Evolutionary conservation across 2,329 filamentous ascomycete species (phyloP).

Genomic region (Fusarium lyarnte): DNA sequence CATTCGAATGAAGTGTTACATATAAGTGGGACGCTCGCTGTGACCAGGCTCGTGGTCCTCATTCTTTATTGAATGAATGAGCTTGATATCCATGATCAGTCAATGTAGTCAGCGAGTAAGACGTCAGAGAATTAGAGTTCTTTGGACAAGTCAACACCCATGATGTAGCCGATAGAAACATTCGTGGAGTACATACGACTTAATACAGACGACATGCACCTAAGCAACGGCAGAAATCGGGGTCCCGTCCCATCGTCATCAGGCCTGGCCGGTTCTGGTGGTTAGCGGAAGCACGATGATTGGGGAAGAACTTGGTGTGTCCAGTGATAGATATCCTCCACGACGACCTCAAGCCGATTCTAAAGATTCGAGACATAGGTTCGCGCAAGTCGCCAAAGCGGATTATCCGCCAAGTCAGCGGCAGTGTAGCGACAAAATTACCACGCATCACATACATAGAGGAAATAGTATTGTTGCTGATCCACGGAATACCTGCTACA

Average conservation of each 20-base stretch:
- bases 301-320: neutral
- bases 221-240: conserved; percentile 31
- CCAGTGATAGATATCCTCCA: neutral
- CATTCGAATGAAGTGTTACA: conserved; percentile 16
- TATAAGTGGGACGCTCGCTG: neutral
- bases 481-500: neutral
- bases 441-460: neutral
- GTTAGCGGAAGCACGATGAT: conserved; percentile 11
- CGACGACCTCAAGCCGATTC: neutral
- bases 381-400: neutral
- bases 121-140: conserved; percentile 8
- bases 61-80: neutral
- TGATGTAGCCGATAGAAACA: conserved; percentile 29
- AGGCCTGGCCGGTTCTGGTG: neutral
- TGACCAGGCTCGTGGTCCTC: conserved; percentile 8
- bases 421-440: neutral
- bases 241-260: conserved; percentile 7
- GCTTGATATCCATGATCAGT: neutral
- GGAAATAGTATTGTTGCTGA: neutral
- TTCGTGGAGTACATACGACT: conserved; percentile 1
- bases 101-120: conserved; percentile 6
- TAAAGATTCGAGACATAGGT: neutral
- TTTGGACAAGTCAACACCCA: conserved; percentile 30
- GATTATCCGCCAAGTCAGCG: neutral
- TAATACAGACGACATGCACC: conserved; percentile 1